Percentiles rank a stretch among this genome's conserved stretches.
Evolutionary conservation across 306 rosid species (phyloP).

Genomic region (Styphnolobium japonicum): DNA sequence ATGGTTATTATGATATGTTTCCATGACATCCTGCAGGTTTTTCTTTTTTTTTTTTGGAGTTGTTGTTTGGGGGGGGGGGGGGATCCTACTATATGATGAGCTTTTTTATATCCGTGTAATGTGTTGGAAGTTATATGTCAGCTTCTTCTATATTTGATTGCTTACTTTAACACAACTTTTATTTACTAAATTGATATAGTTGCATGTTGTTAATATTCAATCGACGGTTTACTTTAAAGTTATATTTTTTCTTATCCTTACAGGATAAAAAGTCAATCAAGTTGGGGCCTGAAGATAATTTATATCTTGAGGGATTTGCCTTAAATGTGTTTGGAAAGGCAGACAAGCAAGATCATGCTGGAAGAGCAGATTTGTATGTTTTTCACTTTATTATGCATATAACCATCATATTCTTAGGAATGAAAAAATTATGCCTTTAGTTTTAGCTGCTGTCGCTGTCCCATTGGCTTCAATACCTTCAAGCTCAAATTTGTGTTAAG

Average conservation of each 20-base stretch:
- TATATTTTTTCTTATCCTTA: not conserved
- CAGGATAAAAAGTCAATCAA: conserved; percentile 89
- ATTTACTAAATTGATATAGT: not conserved
- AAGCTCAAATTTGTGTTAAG: not conserved
- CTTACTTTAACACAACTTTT: not conserved
- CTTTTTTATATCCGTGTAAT: not conserved
- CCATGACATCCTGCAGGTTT: not conserved
- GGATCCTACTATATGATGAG: not conserved
- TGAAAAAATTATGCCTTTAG: not conserved
- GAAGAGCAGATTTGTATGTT: conserved; percentile 90
- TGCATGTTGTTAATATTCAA: not conserved
- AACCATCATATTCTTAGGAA: not conserved
- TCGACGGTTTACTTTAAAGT: not conserved
- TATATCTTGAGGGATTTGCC: conserved; percentile 94
- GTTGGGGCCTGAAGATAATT: conserved; percentile 86
- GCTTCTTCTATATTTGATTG: not conserved
- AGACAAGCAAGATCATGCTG: conserved; percentile 97
- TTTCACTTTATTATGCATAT: not conserved
- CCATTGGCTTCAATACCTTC: not conserved
- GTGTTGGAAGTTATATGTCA: not conserved
- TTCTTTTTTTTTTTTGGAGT: no score
- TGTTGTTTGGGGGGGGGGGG: not conserved
- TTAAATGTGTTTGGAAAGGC: conserved; percentile 88
- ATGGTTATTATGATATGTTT: not conserved
- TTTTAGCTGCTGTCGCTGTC: not conserved